These are phyloP conservation scores for Tetracentron sinense DNA, from an alignment of 164 flowering plant genomes.

Conservation along the genomic window DNA sequence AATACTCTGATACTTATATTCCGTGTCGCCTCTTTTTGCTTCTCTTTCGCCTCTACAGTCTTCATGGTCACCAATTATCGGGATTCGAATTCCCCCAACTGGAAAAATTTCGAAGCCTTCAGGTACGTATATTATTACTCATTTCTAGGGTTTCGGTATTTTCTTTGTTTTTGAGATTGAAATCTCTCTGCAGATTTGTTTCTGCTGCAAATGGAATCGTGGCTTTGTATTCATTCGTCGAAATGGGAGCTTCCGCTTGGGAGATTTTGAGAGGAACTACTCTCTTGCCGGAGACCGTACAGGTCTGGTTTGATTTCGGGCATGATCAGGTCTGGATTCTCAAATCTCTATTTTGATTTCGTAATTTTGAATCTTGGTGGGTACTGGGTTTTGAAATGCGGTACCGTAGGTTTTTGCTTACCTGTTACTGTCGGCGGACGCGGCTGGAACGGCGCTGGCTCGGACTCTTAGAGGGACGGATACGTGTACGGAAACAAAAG, in stretches of 20 bases:
- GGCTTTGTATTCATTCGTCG: constrained; percentile 63
- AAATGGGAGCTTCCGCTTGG: constrained; percentile 69
- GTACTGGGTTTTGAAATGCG: neutral
- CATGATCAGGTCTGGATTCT: constrained; percentile 83
- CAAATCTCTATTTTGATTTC: neutral
- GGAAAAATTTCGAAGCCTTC: constrained; percentile 67
- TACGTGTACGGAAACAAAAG: constrained; percentile 41
- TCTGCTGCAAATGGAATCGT: constrained; percentile 65
- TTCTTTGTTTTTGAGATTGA: neutral
- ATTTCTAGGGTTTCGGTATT: neutral
- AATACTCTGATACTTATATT: constrained; percentile 61
- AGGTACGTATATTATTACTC: constrained; percentile 33
- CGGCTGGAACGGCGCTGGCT: constrained; percentile 64
- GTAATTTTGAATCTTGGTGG: neutral
- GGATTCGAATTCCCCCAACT: constrained; percentile 42
- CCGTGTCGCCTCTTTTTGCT: constrained; percentile 65
- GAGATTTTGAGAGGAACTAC: constrained; percentile 69
- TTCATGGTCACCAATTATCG: constrained; percentile 74
- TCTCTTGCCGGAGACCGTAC: constrained; percentile 56
- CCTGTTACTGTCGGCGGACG: constrained; percentile 58
- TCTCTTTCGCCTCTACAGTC: constrained; percentile 61
- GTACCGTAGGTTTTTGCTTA: constrained; percentile 65
- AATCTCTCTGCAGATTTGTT: constrained; percentile 43
- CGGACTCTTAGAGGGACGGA: constrained; percentile 34
- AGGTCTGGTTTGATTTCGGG: constrained; percentile 92